Base-by-base conservation (phyloP, 805 yeast genomes). In the Saccharomycopsis microspora region DNA sequence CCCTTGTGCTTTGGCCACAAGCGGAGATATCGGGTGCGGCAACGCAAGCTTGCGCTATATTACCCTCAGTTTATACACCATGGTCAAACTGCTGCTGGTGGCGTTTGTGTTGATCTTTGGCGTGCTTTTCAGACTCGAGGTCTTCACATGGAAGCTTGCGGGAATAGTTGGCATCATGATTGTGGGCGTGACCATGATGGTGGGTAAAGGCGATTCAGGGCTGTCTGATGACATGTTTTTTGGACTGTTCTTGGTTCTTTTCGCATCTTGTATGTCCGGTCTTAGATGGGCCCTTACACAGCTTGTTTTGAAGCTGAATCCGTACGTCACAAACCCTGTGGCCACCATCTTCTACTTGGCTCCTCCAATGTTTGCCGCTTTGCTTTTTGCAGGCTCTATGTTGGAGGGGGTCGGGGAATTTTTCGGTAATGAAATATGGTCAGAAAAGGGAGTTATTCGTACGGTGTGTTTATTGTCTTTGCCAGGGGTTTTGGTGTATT, bases 201-300 rank as follows among this genome's bases (percentile, higher is more conserved):
- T 87, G 4, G 75, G 74, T 58, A 19, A 19, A 19, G 19, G 19
- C 19, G 19, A 19, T 19, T 19, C 19, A 19, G 72, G 70, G 47
- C 11, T 59, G 53, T 31, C 19, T n/a, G 29, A 39, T 6, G 48
- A 49, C 10, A 32, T 41, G 11, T 29, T 32, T 34, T 51, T 81
- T 1, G 97, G 98, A 1, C 78, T 87, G 28, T 46, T 78, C 1
- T 65, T 88, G 31, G 97, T 90, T 1, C 65, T 93, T 32, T 65
- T 75, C 1, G 89, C 96, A 3, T 78, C 95, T 2, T 73, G 83
- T 60, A 74, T 87, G 66, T 81, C 93, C 10, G 98, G 98, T 0
- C 67, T 93, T 45, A 74, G 98, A 54, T 93, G 98, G 98, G 90
- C 95, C 1, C 75, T 89, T 52, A 88, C 97, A 1, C 97, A 93